Evolutionary conservation across 176 grass and related monocot species (phyloP).

Genomic region (Zoysia pacifica): DNA sequence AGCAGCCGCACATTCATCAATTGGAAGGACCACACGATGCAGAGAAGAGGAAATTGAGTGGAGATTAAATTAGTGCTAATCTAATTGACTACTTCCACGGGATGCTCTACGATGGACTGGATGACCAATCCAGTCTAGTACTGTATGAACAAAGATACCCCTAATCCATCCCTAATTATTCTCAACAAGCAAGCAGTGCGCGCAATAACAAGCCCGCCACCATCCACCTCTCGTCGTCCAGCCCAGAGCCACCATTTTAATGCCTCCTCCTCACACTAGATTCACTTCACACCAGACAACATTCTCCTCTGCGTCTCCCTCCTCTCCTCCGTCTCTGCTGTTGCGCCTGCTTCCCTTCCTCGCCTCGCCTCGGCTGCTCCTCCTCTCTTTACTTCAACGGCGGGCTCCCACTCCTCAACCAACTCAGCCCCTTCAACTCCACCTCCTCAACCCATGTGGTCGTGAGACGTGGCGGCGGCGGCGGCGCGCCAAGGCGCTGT

Average conservation of each 20-base stretch:
- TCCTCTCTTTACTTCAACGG: conserved; percentile 46
- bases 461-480: not conserved
- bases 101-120: not conserved
- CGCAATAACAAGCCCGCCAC: conserved; percentile 42
- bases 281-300: conserved; percentile 16
- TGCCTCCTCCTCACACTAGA: conserved; percentile 31
- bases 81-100: no score
- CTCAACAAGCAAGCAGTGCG: conserved; percentile 6
- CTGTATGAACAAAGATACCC: not conserved
- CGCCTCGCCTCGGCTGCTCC: conserved; percentile 2
- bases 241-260: conserved; percentile 42
- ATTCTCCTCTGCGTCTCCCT: conserved; percentile 26
- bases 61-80: conserved; percentile 11
- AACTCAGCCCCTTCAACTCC: conserved; percentile 25
- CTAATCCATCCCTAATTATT: conserved; percentile 33
- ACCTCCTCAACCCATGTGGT: conserved; percentile 11
- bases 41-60: no score
- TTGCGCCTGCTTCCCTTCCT: conserved; percentile 15
- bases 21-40: no score
- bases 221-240: not conserved
- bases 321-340: not conserved
- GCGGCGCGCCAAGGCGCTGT: conserved; percentile 24
- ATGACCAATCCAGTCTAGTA: no score
- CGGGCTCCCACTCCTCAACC: conserved; percentile 35
- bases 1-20: no score